Evolutionary conservation across 2,329 filamentous ascomycete species (phyloP), one percentile per base, ranked within the genome.

Genomic region (Aspergillus fumigatus): DNA sequence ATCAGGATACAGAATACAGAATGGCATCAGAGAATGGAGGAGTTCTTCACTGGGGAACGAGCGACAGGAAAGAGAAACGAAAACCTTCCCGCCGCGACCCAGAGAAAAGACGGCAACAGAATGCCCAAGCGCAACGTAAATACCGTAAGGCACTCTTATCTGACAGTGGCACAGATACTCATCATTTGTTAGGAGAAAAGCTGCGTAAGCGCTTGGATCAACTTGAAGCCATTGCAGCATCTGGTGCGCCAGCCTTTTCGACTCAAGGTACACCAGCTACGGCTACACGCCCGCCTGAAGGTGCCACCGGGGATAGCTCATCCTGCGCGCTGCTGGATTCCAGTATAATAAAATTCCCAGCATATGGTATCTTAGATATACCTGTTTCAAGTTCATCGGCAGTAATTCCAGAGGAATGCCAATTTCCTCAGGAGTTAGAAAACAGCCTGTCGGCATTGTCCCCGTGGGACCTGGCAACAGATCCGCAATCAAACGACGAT

Each of bases 1-100:
- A 10, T 32, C 17, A 21, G 23, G 10, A 32, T 48, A 26, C 48
- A 51, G 23, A 19, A 32, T 48, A 26, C 48, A 51, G 14, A 1
- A 61, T 61, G 59, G 45, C 54, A 45, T 50, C 27, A 35, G 11
- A 43, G 25, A 7, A 32, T 5, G 7, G 27, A 54, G 41, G 23
- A 23, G n/a, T 21, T 21, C 2, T 9, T 3, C 8, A 3, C 1
- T 10, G 7, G 9, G 27, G 14, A 2, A 50, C 45, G 27, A 38
- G 14, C 25, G 27, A 27, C 19, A 40, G 45, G 53, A 60, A 60
- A 32, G 48, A 57, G 48, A 63, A 54, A 25, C 58, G 62, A 48
- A 65, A 65, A 38, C 62, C 62, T 10, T 58, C 60, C n/a, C 62
- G 62, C n/a, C 60, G 62, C 9, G 61, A 65, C 55, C 62, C 61